Evolutionary conservation across 1,284 basidiomycete genomes (phyloP).

Genomic region (Gomphus bonarii): DNA sequence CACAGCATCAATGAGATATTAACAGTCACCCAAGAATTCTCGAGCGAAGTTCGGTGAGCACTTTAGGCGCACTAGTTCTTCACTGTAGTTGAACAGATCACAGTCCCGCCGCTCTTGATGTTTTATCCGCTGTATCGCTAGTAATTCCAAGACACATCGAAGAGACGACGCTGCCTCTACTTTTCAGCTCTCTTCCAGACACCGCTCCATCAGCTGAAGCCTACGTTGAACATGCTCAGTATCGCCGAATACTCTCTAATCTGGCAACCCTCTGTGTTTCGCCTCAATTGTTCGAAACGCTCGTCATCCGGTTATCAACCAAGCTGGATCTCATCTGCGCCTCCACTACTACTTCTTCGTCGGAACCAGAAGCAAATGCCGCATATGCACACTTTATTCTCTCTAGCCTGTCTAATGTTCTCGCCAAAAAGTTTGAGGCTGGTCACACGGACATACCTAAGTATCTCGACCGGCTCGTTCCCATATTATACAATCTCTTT

Average conservation of each 20-base stretch:
- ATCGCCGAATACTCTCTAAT: conserved; percentile 62
- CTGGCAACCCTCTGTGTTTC: conserved; percentile 70
- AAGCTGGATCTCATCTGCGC: conserved; percentile 69
- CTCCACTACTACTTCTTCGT: conserved; percentile 17
- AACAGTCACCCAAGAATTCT: conserved; percentile 43
- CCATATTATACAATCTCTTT: conserved; percentile 62
- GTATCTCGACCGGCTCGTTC: conserved; percentile 67
- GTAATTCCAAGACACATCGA: conserved; percentile 58
- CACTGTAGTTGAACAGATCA: conserved; percentile 4
- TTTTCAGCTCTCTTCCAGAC: conserved; percentile 71
- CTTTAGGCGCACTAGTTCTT: not conserved
- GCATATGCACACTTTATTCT: conserved; percentile 84
- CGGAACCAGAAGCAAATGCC: conserved; percentile 43
- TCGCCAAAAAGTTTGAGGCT: conserved; percentile 54
- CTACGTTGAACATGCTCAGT: conserved; percentile 45
- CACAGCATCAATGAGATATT: conserved; percentile 69
- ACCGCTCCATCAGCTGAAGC: conserved; percentile 46
- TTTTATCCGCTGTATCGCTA: conserved; percentile 61
- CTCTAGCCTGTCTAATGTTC: conserved; percentile 50
- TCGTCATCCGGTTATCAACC: conserved; percentile 71
- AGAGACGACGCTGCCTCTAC: conserved; percentile 68
- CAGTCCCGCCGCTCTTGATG: conserved; percentile 59
- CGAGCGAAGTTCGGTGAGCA: conserved; percentile 43
- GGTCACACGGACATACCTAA: conserved; percentile 65
- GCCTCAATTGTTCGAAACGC: conserved; percentile 73